Evolutionary conservation across 192 early-diverging fungal species (phyloP).

Genomic region (Coemansia umbellata): DNA sequence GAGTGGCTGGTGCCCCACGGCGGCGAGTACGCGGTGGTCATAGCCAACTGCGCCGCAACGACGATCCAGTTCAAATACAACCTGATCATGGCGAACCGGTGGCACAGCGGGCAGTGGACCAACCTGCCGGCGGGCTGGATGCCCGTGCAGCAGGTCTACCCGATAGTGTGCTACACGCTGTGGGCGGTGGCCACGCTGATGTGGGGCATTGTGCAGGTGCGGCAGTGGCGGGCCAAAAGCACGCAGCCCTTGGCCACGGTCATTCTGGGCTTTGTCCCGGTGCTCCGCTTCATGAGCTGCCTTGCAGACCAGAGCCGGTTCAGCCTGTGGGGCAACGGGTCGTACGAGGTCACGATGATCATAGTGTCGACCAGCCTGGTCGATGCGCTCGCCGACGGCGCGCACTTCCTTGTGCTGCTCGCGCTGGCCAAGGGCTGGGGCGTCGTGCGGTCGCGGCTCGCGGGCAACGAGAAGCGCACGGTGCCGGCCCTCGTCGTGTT

Average conservation of each 20-base stretch:
- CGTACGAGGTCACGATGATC: conserved; percentile 41
- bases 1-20: conserved; percentile 38
- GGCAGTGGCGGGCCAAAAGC: not conserved
- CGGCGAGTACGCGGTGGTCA: conserved; percentile 48
- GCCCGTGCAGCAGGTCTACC: conserved; percentile 36
- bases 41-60: conserved; percentile 45
- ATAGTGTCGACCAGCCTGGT: conserved; percentile 43
- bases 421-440: conserved; percentile 47
- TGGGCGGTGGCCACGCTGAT: conserved; percentile 20
- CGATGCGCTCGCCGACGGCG: conserved; percentile 37
- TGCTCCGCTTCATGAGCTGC: conserved; percentile 35
- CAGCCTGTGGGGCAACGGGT: conserved; percentile 22
- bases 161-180: conserved; percentile 26
- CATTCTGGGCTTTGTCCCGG: conserved; percentile 24
- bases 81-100: conserved; percentile 47
- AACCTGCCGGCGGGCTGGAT: conserved; percentile 47
- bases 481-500: conserved; percentile 38
- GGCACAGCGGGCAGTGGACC: conserved; percentile 40
- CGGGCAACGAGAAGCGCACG: conserved; percentile 36
- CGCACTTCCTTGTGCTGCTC: conserved; percentile 26
- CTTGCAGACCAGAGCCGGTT: conserved; percentile 44
- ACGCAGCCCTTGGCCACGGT: conserved; percentile 8
- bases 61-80: conserved; percentile 52
- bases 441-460: conserved; percentile 34
- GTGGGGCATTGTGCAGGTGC: conserved; percentile 15